A percentile compares a stretch with the other conserved stretches of the same genome.
Conservation (phyloP, 2,329 filamentous ascomycete species). For the Scedosporium boydii region DNA sequence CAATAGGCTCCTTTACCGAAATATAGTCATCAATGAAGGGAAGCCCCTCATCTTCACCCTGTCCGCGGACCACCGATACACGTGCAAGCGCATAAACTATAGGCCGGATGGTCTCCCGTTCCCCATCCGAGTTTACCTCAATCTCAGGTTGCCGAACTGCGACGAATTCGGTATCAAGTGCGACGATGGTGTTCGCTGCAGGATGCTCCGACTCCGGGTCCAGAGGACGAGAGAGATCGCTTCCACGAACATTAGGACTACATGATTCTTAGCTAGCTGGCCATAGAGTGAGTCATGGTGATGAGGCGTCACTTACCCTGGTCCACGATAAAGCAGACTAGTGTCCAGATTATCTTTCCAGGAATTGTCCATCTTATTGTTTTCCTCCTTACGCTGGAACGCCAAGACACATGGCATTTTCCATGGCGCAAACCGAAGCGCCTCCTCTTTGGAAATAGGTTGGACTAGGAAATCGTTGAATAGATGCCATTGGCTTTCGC, state of each 20-base stretch:
- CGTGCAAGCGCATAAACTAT: conserved; percentile 87
- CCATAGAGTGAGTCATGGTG: conserved; percentile 10
- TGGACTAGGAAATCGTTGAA: conserved; percentile 97
- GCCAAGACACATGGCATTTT: conserved; percentile 83
- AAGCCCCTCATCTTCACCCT: conserved; percentile 65
- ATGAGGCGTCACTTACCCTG: conserved; percentile 30
- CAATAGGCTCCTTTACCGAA: conserved; percentile 76
- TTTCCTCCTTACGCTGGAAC: conserved; percentile 73
- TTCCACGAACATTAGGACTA: conserved; percentile 9
- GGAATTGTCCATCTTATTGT: conserved; percentile 71
- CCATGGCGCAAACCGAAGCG: conserved; percentile 81
- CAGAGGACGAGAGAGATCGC: conserved; percentile 52
- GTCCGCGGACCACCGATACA: conserved; percentile 78
- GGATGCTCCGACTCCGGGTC: conserved; percentile 54
- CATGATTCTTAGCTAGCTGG: not conserved
- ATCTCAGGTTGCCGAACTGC: conserved; percentile 88
- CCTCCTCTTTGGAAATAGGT: conserved; percentile 70
- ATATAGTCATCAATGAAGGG: conserved; percentile 99
- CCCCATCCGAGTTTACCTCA: conserved; percentile 90
- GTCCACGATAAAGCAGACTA: conserved; percentile 69
- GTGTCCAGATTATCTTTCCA: conserved; percentile 85
- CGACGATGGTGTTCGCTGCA: conserved; percentile 64
- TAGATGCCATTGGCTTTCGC: conserved; percentile 75
- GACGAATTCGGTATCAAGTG: conserved; percentile 94
- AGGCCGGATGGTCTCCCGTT: conserved; percentile 82